Base-by-base conservation (phyloP, 2,329 filamentous ascomycete species). In the Pyricularia grisea region DNA sequence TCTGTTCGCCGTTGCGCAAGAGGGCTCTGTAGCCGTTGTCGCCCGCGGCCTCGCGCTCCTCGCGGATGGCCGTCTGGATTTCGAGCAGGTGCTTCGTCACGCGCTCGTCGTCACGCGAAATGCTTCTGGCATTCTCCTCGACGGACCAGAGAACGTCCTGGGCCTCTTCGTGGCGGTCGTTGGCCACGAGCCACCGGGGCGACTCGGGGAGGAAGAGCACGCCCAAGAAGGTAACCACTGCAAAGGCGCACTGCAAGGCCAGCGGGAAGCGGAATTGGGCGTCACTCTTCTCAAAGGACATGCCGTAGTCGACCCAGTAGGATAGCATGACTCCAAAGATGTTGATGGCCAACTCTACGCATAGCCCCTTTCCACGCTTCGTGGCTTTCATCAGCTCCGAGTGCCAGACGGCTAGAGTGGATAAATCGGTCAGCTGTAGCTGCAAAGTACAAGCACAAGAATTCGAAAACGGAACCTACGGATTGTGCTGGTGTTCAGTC, bases 11-110 rank as follows among this genome's bases (percentile, higher is more conserved):
- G 83, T 0, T 84, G 81, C 3, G 82, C 68, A 89, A 72, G 82
- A 90, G 88, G 42, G 88, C 83, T 9, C 88, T 84, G 78, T 89
- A 85, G 74, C 90, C 87, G 77, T 90, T 68, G 67, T 25, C 33
- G 31, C 61, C 55, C 27, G 30, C 30, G 60, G 61, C 64, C 42
- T 36, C 65, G 28, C 31, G 67, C 10, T 36, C 60, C 11, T 33
- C 27, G 25, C 83, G 81, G 71, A 91, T 87, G 1, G 85, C 88
- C 11, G 25, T 33, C 73, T 90, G 88, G 42, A 88, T 80, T 70
- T 90, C 89, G 70, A 50, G 17, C 42, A 50, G 9, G 9, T 50
- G 42, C 42, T 50, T 50, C 1, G 42, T 50, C 17, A 50, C 42
- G 4, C 88, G 79, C 69, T 85, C 83, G 68, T 85, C 84, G 77